Percentiles rank a stretch among this genome's conserved stretches.
Evolutionary conservation across 1,284 basidiomycete genomes (phyloP).

Genomic region (Rhodofomes roseus): DNA sequence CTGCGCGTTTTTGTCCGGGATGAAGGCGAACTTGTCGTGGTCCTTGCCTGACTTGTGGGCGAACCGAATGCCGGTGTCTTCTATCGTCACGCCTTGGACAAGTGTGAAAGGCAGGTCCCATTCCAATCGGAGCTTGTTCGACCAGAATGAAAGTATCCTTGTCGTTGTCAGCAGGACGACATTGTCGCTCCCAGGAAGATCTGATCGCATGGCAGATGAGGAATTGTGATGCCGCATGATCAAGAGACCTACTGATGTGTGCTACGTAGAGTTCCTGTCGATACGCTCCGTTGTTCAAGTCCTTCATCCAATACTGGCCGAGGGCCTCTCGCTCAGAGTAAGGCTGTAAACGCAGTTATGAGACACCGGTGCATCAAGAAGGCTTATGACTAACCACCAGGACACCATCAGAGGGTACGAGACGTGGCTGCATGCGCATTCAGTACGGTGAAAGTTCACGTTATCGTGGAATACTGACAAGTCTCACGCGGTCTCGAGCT

Average conservation of each 20-base stretch:
- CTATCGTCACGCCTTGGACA: slow-evolving; percentile 85
- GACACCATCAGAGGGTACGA: slow-evolving; percentile 83
- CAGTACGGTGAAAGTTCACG: neutral
- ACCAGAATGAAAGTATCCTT: slow-evolving; percentile 82
- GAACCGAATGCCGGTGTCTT: slow-evolving; percentile 85
- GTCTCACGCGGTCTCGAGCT: slow-evolving; percentile 83
- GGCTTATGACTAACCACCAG: slow-evolving; percentile 56
- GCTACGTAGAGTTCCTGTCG: slow-evolving; percentile 88
- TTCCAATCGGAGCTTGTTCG: slow-evolving; percentile 79
- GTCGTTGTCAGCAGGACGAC: slow-evolving; percentile 81
- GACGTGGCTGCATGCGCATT: slow-evolving; percentile 60
- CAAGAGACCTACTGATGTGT: slow-evolving; percentile 66
- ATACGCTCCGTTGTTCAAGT: slow-evolving; percentile 85
- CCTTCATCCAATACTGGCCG: slow-evolving; percentile 96
- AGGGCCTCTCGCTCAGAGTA: slow-evolving; percentile 88
- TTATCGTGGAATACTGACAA: slow-evolving; percentile 43
- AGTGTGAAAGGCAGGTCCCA: slow-evolving; percentile 93
- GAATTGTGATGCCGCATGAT: neutral
- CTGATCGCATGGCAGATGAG: slow-evolving; percentile 34
- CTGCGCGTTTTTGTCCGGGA: slow-evolving; percentile 70
- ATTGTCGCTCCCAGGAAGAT: slow-evolving; percentile 78
- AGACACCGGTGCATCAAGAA: neutral
- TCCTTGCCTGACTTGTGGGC: slow-evolving; percentile 72
- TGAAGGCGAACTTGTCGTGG: slow-evolving; percentile 71
- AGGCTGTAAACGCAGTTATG: slow-evolving; percentile 43